Percentiles rank a stretch among this genome's conserved stretches.
Evolutionary conservation across 2,329 filamentous ascomycete species (phyloP).

Genomic region (Plenodomus lindquistii): DNA sequence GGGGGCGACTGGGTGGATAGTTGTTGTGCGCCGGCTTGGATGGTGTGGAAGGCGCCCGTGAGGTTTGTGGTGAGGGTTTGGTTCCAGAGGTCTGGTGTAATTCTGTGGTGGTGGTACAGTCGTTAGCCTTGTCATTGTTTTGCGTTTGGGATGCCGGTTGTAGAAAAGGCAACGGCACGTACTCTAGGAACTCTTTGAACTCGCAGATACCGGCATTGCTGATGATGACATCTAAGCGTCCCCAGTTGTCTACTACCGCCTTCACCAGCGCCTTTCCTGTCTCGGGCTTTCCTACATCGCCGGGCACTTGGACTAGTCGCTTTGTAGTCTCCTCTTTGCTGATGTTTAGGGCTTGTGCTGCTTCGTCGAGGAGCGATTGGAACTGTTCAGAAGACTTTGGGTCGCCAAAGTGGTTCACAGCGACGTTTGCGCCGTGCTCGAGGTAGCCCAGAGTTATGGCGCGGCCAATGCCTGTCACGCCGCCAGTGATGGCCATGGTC

Average conservation of each 20-base stretch:
- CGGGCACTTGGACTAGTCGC: slow-evolving; percentile 67
- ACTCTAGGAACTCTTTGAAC: slow-evolving; percentile 77
- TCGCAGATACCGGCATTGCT: slow-evolving; percentile 88
- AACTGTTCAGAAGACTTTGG: slow-evolving; percentile 54
- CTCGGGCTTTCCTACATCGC: slow-evolving; percentile 75
- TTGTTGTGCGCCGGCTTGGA: slow-evolving; percentile 81
- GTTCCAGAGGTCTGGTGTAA: slow-evolving; percentile 70
- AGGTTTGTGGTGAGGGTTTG: slow-evolving; percentile 80
- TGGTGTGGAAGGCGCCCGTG: slow-evolving; percentile 83
- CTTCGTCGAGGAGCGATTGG: slow-evolving; percentile 52
- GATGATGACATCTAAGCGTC: slow-evolving; percentile 69
- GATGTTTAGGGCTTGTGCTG: slow-evolving; percentile 16
- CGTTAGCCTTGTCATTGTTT: too few species aligned
- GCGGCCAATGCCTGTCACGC: slow-evolving; percentile 82
- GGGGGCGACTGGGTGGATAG: slow-evolving; percentile 67
- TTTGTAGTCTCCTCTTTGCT: slow-evolving; percentile 39
- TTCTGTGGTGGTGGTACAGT: slow-evolving; percentile 45
- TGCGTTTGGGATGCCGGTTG: not conserved
- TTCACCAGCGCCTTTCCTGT: slow-evolving; percentile 71
- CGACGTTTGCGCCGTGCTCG: slow-evolving; percentile 75
- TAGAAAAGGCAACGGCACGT: not conserved
- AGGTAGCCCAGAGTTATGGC: slow-evolving; percentile 82
- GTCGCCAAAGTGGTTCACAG: slow-evolving; percentile 76
- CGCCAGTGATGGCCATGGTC: slow-evolving; percentile 83
- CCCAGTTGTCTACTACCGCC: slow-evolving; percentile 65